phyloP scores from a whole-genome alignment of 2,329 filamentous ascomycete species.

The Neonectria magnoliae region DNA sequence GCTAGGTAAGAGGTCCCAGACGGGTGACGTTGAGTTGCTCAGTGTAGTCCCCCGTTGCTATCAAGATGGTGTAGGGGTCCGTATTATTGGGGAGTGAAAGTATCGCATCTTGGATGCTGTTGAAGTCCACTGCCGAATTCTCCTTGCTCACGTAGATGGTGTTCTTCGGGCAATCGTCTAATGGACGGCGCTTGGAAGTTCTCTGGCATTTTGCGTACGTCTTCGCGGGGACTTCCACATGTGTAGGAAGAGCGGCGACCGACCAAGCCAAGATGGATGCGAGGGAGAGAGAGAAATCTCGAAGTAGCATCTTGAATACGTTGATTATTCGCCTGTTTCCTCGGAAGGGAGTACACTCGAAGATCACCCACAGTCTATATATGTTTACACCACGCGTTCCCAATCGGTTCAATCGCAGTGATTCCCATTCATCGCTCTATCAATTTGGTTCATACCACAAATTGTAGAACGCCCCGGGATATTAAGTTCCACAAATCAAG shows the following conservation, averaged over 20 bases:
- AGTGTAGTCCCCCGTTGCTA: slow-evolving; percentile 42
- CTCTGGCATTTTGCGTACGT: slow-evolving; percentile 36
- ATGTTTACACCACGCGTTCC: not conserved
- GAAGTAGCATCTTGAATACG: not conserved
- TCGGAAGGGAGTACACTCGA: not conserved
- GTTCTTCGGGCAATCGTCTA: slow-evolving; percentile 50
- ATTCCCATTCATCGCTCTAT: not conserved
- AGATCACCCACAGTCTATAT: not conserved
- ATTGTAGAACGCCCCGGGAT: not conserved
- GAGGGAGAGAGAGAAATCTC: not conserved
- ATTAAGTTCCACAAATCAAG: not conserved
- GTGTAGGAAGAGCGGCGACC: slow-evolving; percentile 3
- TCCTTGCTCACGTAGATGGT: slow-evolving; percentile 55
- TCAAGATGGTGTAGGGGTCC: slow-evolving; percentile 57
- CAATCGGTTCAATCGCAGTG: not conserved
- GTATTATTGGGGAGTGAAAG: slow-evolving; percentile 49
- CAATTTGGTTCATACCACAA: not conserved
- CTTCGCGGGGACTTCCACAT: slow-evolving; percentile 21
- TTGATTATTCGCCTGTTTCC: not conserved
- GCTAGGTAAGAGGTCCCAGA: slow-evolving; percentile 66
- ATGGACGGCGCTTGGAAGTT: slow-evolving; percentile 23
- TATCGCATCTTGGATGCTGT: slow-evolving; percentile 54
- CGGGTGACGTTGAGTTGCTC: slow-evolving; percentile 45
- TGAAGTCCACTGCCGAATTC: slow-evolving; percentile 49
- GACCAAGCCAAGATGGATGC: slow-evolving; percentile 2